Evolutionary conservation across 257 asterid genomes (phyloP).

Genomic region (Cordia subcordata): DNA sequence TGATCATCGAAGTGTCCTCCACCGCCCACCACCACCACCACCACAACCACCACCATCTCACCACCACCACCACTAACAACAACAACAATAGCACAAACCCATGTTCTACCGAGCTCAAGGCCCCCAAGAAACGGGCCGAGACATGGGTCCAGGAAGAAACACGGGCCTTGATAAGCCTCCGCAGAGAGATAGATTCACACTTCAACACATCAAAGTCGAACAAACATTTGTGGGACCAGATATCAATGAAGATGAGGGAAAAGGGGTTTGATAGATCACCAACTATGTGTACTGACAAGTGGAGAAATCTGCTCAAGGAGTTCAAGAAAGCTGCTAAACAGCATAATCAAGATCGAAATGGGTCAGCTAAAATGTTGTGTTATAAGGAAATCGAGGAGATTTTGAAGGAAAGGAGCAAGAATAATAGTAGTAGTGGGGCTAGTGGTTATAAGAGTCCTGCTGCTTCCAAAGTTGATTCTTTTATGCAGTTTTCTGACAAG

Average conservation of each 20-base stretch:
- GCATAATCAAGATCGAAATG: conserved; percentile 50
- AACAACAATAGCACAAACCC: conserved; percentile 19
- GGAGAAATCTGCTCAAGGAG: conserved; percentile 88
- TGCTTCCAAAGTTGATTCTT: conserved; percentile 50
- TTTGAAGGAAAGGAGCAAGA: conserved; percentile 19
- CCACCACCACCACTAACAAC: conserved; percentile 11
- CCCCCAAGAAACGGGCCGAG: conserved; percentile 82
- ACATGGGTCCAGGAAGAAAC: conserved; percentile 92
- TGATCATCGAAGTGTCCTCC: conserved; percentile 39
- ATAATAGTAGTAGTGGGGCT: conserved; percentile 35
- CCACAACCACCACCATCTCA: conserved; percentile 29
- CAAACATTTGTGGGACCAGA: conserved; percentile 84
- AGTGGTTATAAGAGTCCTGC: conserved; percentile 37
- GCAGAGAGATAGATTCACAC: conserved; percentile 60
- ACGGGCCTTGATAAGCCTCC: conserved; percentile 51
- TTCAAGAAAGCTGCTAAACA: conserved; percentile 54
- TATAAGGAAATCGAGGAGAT: conserved; percentile 4
- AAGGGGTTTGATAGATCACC: conserved; percentile 92
- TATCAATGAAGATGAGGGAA: conserved; percentile 81
- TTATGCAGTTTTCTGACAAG: conserved; percentile 50
- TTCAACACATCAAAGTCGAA: conserved; percentile 87
- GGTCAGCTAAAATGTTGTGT: conserved; percentile 34
- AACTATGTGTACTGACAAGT: conserved; percentile 73
- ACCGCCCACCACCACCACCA: conserved; percentile 19
- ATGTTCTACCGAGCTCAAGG: conserved; percentile 33